Evolutionary conservation across 2,329 filamentous ascomycete species (phyloP), one percentile per base, ranked within the genome.

Genomic region (Monosporascus sp.): DNA sequence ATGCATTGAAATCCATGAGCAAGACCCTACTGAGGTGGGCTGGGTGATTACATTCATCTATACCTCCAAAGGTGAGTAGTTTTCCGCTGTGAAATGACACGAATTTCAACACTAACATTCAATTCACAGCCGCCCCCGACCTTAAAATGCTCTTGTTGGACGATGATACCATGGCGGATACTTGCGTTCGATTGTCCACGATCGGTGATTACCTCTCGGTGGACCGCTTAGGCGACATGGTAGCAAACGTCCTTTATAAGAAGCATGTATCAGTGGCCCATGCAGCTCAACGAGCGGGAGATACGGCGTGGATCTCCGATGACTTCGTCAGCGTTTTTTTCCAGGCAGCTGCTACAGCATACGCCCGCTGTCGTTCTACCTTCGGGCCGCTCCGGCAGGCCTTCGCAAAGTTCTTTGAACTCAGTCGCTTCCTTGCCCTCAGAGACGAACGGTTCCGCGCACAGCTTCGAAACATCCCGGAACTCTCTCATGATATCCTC

Each of bases 31-130:
- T 6, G 22, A 49, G 11, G 31, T 57, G 5, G 24, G 49, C 14
- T 57, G 55, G 48, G 39, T 11, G 49, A 52, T 37, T 18, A 43
- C 31, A 1, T 54, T 50, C 50, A 54, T 57, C 3, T 54, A 54
- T 25, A 57, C 50, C 5, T 37, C 7, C 6, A 49, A 43, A 8
- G 45, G 54, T 56, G 22, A 15, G 24, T 27, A 18, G 9, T 6
- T 35, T 36, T 15, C 14, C 7, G 9, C 2, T 1, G 11, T 1
- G 46, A 8, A 8, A 36, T 37, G 24, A 24, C 25, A 20, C n/a
- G 31, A n/a, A 31, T 17, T 22, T 18, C 22, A 6, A 35, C 3
- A 9, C 46, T 48, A 17, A 35, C 3, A 24, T 11, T n/a, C 17
- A 37, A 9, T 6, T 39, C 7, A 35, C 4, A 49, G 47, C 20